Evolutionary conservation across 148 eudicot species (phyloP).

Genomic region (Amaranthus palmeri): DNA sequence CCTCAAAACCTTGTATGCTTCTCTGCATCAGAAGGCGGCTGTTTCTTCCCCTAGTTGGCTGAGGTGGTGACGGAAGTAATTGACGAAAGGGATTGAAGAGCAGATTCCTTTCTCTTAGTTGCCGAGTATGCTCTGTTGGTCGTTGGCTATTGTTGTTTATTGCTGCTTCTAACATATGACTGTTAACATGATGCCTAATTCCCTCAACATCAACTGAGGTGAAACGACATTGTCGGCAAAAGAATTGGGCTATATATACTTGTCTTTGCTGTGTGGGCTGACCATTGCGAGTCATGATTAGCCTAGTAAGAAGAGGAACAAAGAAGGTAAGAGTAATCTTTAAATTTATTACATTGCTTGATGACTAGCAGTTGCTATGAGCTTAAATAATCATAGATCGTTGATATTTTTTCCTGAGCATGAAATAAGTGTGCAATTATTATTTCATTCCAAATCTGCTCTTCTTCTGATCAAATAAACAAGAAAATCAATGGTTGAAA

Average conservation of each 20-base stretch:
- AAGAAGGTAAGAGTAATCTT: constrained; percentile 16
- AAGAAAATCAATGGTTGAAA: constrained; percentile 9
- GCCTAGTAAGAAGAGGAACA: not conserved
- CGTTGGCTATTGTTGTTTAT: constrained; percentile 6
- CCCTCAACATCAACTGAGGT: constrained; percentile 18
- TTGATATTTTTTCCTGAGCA: not conserved
- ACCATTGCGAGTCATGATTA: constrained; percentile 12
- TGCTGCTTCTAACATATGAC: constrained; percentile 21
- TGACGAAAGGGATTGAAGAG: constrained; percentile 23
- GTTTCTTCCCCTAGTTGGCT: not conserved
- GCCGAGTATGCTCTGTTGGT: constrained; percentile 13
- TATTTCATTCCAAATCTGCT: constrained; percentile 1
- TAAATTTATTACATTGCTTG: not conserved
- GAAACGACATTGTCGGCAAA: constrained; percentile 25
- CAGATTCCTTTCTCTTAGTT: constrained; percentile 32
- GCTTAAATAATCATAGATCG: constrained; percentile 13
- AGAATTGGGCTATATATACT: constrained; percentile 13
- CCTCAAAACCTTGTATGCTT: constrained; percentile 5
- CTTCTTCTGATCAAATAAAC: constrained; percentile 3
- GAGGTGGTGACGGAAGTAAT: constrained; percentile 18
- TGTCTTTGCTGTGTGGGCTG: constrained; percentile 16
- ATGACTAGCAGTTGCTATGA: not conserved
- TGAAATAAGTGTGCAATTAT: constrained; percentile 14
- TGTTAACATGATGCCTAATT: constrained; percentile 23
- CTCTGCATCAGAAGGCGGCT: constrained; percentile 14